Percentiles rank a stretch among this genome's conserved stretches.
Conservation (phyloP, 2,329 filamentous ascomycete genomes). For the Didymella segeticola region DNA sequence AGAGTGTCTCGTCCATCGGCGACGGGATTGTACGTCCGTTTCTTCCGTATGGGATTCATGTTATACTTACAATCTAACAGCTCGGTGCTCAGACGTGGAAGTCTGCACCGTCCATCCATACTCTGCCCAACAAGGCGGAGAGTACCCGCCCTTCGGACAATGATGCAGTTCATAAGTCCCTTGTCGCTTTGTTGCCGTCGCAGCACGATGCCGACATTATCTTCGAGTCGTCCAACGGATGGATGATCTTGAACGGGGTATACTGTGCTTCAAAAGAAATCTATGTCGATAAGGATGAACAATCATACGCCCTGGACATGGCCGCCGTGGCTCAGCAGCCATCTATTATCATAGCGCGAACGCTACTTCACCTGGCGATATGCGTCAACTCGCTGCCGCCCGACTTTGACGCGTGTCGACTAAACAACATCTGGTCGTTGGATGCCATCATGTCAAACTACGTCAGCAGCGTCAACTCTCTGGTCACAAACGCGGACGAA, state of each 20-base stretch:
- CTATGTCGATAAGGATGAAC: slow-evolving; percentile 39
- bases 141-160: slow-evolving; percentile 2
- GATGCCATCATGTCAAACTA: slow-evolving; percentile 45
- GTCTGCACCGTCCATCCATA: slow-evolving; percentile 38
- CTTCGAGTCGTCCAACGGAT: slow-evolving; percentile 46
- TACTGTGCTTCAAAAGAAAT: slow-evolving; percentile 41
- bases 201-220: slow-evolving; percentile 47
- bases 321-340: slow-evolving; percentile 36
- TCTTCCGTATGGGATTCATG: neutral
- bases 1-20: slow-evolving; percentile 38
- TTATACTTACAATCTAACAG: slow-evolving; percentile 24
- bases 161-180: slow-evolving; percentile 31
- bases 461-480: slow-evolving; percentile 37
- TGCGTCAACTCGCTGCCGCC: slow-evolving; percentile 44
- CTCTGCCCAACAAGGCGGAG: slow-evolving; percentile 28
- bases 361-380: slow-evolving; percentile 44
- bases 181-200: slow-evolving; percentile 41
- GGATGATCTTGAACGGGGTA: slow-evolving; percentile 41
- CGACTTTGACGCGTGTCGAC: slow-evolving; percentile 37
- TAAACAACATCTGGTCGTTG: slow-evolving; percentile 41
- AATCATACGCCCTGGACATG: slow-evolving; percentile 46
- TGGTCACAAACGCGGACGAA: slow-evolving; percentile 43
- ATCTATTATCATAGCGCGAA: slow-evolving; percentile 42
- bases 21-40: slow-evolving; percentile 38
- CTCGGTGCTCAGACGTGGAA: slow-evolving; percentile 42